Evolutionary conservation across 2,329 filamentous ascomycete genomes (phyloP).

Genomic region (Capronia americana): DNA sequence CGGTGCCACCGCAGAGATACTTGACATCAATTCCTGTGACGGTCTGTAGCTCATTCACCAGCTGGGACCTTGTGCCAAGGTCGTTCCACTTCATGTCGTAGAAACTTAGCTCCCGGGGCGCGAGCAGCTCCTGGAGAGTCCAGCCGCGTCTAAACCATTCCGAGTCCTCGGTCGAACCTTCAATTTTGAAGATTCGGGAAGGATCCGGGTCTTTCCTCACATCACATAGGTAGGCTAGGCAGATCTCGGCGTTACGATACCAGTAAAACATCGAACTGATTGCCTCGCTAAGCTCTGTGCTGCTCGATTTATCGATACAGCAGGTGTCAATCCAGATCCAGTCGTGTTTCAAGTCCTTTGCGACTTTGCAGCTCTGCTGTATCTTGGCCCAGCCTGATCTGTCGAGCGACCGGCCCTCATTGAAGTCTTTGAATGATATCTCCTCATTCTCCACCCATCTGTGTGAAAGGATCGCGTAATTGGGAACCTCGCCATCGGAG

Average conservation of each 20-base stretch:
- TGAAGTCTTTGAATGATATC: slow-evolving; percentile 11
- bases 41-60: neutral
- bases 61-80: neutral
- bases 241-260: slow-evolving; percentile 35
- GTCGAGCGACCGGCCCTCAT: neutral
- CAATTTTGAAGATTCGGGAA: neutral
- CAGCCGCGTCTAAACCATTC: neutral
- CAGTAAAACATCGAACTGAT: slow-evolving; percentile 19
- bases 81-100: neutral
- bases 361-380: neutral
- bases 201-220: neutral
- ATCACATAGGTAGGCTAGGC: slow-evolving; percentile 32
- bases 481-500: neutral
- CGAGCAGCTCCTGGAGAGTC: neutral
- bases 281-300: slow-evolving; percentile 37
- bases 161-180: no score
- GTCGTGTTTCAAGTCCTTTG: slow-evolving; percentile 1
- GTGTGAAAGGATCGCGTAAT: slow-evolving; percentile 36
- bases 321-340: slow-evolving; percentile 40
- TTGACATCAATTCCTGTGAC: neutral
- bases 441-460: slow-evolving; percentile 30
- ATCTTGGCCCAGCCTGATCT: neutral
- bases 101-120: neutral
- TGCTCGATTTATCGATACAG: slow-evolving; percentile 39
- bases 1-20: neutral